phyloP scores from a whole-genome alignment of 2,329 filamentous ascomycete genomes.

The Alternaria gaisen region DNA sequence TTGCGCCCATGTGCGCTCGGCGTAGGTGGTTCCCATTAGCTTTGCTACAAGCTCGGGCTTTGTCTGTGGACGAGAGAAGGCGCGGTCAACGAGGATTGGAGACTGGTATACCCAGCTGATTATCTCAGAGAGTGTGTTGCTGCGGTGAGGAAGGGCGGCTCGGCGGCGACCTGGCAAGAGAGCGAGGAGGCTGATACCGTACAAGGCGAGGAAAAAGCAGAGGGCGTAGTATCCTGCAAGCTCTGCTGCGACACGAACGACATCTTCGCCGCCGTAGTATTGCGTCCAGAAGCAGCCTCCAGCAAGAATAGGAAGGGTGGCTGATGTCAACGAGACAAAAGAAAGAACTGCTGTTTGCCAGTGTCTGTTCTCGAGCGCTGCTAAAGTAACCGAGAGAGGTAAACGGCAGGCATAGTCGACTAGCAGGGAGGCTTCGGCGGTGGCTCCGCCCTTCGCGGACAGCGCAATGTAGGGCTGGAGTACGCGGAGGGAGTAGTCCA shows the following conservation, averaged over 20 bases:
- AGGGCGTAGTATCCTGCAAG: constrained; percentile 76
- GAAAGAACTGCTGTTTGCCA: constrained; percentile 71
- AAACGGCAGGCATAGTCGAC: constrained; percentile 74
- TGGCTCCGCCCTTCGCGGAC: constrained; percentile 64
- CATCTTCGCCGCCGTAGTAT: constrained; percentile 57
- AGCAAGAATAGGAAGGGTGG: constrained; percentile 71
- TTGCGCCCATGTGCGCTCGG: constrained; percentile 52
- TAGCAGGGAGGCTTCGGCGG: constrained; percentile 70
- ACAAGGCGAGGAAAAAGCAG: constrained; percentile 76
- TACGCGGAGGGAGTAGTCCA: constrained; percentile 72
- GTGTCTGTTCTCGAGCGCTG: constrained; percentile 68
- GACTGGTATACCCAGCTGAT: constrained; percentile 80
- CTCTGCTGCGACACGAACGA: constrained; percentile 69
- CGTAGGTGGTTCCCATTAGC: constrained; percentile 66
- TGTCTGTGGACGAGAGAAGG: constrained; percentile 74
- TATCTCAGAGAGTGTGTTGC: constrained; percentile 77
- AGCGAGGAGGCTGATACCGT: constrained; percentile 67
- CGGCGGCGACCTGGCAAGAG: constrained; percentile 67
- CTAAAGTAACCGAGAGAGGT: constrained; percentile 67
- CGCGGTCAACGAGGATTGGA: constrained; percentile 74
- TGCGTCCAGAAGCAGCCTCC: constrained; percentile 79
- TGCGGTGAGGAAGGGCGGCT: constrained; percentile 75
- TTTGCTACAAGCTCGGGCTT: constrained; percentile 74
- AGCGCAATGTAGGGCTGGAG: constrained; percentile 76
- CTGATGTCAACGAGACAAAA: constrained; percentile 66